These are phyloP conservation scores for Penicillium sp. DNA, from an alignment of 2,329 filamentous ascomycete species.

Conservation along the genomic window DNA sequence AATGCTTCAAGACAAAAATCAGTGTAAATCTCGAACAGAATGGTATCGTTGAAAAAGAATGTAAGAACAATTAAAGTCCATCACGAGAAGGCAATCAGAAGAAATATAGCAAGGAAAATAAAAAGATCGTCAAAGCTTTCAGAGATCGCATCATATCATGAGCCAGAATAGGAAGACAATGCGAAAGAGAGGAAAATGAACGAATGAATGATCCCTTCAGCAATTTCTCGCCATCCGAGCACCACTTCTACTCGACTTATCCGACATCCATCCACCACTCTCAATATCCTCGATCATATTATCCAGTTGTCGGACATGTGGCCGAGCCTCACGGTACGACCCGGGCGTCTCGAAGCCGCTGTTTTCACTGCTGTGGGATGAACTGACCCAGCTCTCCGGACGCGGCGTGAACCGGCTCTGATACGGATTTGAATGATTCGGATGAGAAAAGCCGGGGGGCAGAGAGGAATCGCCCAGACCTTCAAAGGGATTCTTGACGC, in stretches of 20 bases:
- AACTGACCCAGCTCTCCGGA: constrained; percentile 40
- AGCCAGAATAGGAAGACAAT: neutral
- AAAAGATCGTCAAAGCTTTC: constrained; percentile 1
- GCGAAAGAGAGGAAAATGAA: neutral
- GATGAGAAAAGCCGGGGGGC: constrained; percentile 31
- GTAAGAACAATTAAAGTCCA: constrained; percentile 8
- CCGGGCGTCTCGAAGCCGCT: constrained; percentile 35
- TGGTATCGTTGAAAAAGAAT: constrained; percentile 19
- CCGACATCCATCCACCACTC: constrained; percentile 41
- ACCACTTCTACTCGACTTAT: constrained; percentile 31
- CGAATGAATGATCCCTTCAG: constrained; percentile 11
- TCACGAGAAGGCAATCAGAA: constrained; percentile 3
- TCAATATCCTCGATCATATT: constrained; percentile 43
- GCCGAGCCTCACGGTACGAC: constrained; percentile 28
- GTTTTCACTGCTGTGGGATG: constrained; percentile 36
- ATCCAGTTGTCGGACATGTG: constrained; percentile 38
- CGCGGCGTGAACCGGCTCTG: constrained; percentile 26
- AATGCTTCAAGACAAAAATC: neutral
- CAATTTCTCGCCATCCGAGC: constrained; percentile 20
- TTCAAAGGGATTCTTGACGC: constrained; percentile 40
- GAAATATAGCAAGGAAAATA: neutral
- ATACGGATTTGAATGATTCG: constrained; percentile 24
- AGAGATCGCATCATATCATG: constrained; percentile 5
- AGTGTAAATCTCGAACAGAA: constrained; percentile 3
- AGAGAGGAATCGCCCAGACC: constrained; percentile 33